A percentile compares a stretch with the other conserved stretches of the same genome.
Conservation (phyloP, 768 basidiomycete genomes). For the Rhizopogon vinicolor region DNA sequence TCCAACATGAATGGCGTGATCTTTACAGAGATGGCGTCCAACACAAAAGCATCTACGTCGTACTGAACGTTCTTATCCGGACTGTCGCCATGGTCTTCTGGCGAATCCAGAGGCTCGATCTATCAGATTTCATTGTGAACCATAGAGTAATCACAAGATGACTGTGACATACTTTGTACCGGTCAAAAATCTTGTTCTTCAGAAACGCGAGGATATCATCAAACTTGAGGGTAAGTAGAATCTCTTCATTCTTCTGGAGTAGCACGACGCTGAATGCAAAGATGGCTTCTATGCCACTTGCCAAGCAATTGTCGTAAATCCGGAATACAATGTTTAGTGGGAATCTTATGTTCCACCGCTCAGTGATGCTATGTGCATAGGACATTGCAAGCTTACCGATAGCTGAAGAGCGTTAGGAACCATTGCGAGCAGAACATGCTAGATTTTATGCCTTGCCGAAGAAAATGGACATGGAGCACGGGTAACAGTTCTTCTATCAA, state of each 20-base stretch:
- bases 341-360: constrained; percentile 50
- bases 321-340: constrained; percentile 92
- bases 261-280: constrained; percentile 92
- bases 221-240: constrained; percentile 76
- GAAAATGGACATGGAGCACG: constrained; percentile 87
- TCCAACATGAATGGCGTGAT: constrained; percentile 98
- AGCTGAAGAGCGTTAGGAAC: constrained; percentile 97
- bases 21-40: constrained; percentile 77
- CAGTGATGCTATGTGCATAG: not conserved
- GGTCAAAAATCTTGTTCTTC: constrained; percentile 77
- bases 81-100: constrained; percentile 12
- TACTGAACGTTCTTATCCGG: constrained; percentile 51
- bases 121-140: constrained; percentile 8
- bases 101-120: constrained; percentile 24
- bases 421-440: constrained; percentile 99
- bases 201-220: constrained; percentile 86
- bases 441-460: constrained; percentile 92
- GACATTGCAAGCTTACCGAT: constrained; percentile 50
- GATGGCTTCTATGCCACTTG: constrained; percentile 95
- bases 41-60: constrained; percentile 77
- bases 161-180: constrained; percentile 52
- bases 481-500: constrained; percentile 90
- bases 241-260: constrained; percentile 83
- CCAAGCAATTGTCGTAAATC: constrained; percentile 94
- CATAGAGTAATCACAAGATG: not conserved